Conservation (phyloP, 768 basidiomycete species). For the Tremella yokohamensis region DNA sequence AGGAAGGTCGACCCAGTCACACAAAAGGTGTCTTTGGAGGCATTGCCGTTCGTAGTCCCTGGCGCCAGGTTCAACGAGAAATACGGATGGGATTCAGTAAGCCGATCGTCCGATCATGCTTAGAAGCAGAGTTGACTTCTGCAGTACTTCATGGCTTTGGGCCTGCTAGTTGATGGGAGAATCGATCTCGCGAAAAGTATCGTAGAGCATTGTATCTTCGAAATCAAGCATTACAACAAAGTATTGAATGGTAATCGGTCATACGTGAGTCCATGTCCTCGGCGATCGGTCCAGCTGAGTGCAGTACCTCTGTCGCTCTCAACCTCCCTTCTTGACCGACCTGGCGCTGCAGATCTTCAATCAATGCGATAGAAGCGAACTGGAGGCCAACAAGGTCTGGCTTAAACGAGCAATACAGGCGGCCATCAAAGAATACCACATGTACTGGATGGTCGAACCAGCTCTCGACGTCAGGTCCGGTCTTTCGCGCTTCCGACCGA, state of each 20-base stretch:
- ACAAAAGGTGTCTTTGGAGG: conserved; percentile 80
- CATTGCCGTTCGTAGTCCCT: conserved; percentile 94
- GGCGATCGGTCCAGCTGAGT: conserved; percentile 11
- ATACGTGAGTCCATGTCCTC: conserved; percentile 47
- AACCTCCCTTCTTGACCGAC: conserved; percentile 97
- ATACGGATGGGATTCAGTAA: conserved; percentile 49
- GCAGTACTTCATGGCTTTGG: conserved; percentile 56
- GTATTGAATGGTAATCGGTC: conserved; percentile 85
- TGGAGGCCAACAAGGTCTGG: conserved; percentile 78
- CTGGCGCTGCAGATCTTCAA: conserved; percentile 98
- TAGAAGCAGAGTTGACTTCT: conserved; percentile 13
- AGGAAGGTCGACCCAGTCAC: conserved; percentile 33
- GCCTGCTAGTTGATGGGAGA: conserved; percentile 89
- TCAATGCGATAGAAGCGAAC: conserved; percentile 80
- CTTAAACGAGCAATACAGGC: conserved; percentile 93
- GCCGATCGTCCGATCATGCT: conserved; percentile 3
- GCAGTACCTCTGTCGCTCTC: conserved; percentile 85
- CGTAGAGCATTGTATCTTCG: conserved; percentile 98
- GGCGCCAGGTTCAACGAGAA: conserved; percentile 57
- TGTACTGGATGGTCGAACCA: conserved; percentile 91
- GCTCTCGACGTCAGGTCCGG: conserved; percentile 93
- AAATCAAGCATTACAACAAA: conserved; percentile 96
- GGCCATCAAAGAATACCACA: conserved; percentile 98
- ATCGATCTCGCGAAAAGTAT: conserved; percentile 93
- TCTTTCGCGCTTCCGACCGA: conserved; percentile 88